phyloP scores from a whole-genome alignment of 495 filamentous ascomycete genomes.

The Parathielavia appendiculata region DNA sequence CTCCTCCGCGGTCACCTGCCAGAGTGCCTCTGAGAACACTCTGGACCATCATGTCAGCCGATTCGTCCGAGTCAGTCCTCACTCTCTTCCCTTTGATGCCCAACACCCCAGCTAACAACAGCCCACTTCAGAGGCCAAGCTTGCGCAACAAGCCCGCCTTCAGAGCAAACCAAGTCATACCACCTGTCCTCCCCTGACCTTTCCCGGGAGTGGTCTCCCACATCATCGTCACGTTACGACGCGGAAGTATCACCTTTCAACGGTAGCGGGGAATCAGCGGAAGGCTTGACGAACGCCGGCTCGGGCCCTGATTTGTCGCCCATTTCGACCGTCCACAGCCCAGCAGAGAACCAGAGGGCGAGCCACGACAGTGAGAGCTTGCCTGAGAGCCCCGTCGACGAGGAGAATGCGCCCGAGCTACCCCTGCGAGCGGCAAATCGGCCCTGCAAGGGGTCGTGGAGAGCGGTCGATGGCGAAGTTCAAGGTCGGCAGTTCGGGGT shows the following conservation, averaged over 20 bases:
- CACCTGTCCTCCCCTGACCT: background rate
- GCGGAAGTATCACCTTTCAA: background rate
- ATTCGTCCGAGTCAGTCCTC: constrained; percentile 7
- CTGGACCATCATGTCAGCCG: constrained; percentile 12
- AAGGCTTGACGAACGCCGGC: background rate
- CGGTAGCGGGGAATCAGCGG: background rate
- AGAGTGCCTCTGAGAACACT: constrained; percentile 5
- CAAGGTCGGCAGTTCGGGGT: background rate
- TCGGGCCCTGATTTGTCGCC: background rate
- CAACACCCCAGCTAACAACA: background rate
- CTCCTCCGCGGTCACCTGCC: background rate
- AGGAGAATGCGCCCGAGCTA: background rate
- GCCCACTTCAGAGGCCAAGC: background rate
- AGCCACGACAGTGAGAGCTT: background rate
- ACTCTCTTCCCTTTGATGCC: background rate
- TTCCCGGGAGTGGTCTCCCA: constrained; percentile 1
- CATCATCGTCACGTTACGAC: background rate
- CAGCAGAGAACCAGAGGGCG: background rate
- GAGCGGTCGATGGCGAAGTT: background rate
- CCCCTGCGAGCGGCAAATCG: too few relatives aligned
- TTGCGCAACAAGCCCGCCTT: background rate
- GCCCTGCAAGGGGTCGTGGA: too few relatives aligned
- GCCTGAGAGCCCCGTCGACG: background rate
- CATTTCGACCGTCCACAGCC: background rate
- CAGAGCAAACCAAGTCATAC: background rate